Evolutionary conservation across 208 protist species (phyloP), one percentile per base, ranked within the genome.

Genomic region (Crithidia thermophila): DNA sequence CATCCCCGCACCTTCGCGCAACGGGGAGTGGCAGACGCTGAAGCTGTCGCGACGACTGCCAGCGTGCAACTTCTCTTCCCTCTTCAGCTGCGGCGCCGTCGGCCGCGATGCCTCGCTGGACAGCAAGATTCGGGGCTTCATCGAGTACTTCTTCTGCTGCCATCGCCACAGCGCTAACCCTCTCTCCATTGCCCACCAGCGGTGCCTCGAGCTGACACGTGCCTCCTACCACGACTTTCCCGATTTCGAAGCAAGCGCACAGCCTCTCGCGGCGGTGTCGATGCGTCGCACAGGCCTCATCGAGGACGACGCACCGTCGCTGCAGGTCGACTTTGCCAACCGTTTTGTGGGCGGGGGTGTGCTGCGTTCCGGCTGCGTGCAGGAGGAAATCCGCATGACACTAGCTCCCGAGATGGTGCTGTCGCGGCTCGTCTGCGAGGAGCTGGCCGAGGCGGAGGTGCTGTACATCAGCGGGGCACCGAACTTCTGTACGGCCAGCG

Each of bases 291-390:
- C 62, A 1, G 80, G 73, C 16, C 25, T 33, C n/a, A 94, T 98
- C 62, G 89, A 97, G 60, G 87, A 87, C 14, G 75, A 77, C 23
- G 34, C 71, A 21, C 62, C 25, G 0, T 27, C 62, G 4, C 72
- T 96, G 21, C 85, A 95, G 60, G 87, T 88, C 25, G 91, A 97
- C 75, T 98, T 98, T 79, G 94, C 94, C 3, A 98, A 97, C 60
- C 61, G 79, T 23, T 39, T 81, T 20, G 68, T 97, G 23, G 94
- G 94, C 33, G 92, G 92, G 50, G 91, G 94, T 43, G 87, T 94
- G 21, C 64, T 98, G 30, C 40, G 62, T n/a, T 68, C 63, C 31
- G 93, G 91, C 13, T 95, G 87, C 64, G 88, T 96, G 11, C 94
- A 97, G 72, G 94, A 97, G 65, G 94, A 97, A 55, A 96, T 97